Conservation (phyloP, 345 rosid genomes). For the Draba incana region DNA sequence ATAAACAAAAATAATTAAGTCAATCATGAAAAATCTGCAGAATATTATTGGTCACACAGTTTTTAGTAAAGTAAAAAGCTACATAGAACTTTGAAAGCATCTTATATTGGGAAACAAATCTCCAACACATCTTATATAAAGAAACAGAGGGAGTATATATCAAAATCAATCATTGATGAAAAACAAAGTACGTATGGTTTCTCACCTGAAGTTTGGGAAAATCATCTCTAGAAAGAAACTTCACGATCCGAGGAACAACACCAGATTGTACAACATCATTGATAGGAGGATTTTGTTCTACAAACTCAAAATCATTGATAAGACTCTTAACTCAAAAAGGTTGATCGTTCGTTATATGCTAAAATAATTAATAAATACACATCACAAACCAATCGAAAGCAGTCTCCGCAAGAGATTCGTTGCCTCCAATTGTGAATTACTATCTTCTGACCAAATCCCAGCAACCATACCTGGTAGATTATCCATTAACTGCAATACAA, state of each 20-base stretch:
- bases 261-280: slow-evolving; percentile 71
- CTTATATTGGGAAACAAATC: too few species aligned
- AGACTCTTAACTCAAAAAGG: slow-evolving; percentile 1
- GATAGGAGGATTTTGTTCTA: slow-evolving; percentile 81
- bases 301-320: background rate
- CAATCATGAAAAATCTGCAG: too few species aligned
- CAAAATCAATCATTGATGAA: background rate
- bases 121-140: too few species aligned
- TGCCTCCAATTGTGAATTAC: slow-evolving; percentile 60
- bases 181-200: background rate
- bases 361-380: background rate
- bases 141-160: too few species aligned
- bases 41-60: too few species aligned
- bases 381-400: slow-evolving; percentile 66
- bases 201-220: slow-evolving; percentile 81
- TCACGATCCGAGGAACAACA: slow-evolving; percentile 76
- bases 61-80: too few species aligned
- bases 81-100: too few species aligned
- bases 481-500: slow-evolving; percentile 51
- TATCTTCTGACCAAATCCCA: slow-evolving; percentile 68
- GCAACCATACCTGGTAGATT: slow-evolving; percentile 64
- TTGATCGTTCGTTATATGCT: background rate
- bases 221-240: slow-evolving; percentile 73
- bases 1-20: too few species aligned
- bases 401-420: slow-evolving; percentile 71